Evolutionary conservation across 31 red algal species (phyloP), one percentile per base, ranked within the genome.

Genomic region (Endocladia muricata): DNA sequence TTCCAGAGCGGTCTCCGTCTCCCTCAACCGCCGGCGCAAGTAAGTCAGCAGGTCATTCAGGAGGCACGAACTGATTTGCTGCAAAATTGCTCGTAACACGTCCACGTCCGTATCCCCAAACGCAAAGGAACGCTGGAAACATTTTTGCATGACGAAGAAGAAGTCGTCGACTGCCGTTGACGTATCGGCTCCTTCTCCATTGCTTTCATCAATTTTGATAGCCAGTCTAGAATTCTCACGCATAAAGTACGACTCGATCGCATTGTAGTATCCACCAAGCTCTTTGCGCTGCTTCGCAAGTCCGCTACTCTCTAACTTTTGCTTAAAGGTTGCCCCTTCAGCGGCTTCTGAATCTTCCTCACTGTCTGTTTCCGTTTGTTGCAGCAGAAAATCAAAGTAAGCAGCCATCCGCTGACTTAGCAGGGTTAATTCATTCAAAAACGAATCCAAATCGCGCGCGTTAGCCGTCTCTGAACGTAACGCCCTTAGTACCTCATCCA

Each of bases 61-160:
- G 5, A 94, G 59, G 48, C 83, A 68, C 21, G 30, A 23, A 38
- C 80, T 93, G 29, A 93, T 75, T 59, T 83, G 83, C 52, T 83
- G 79, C 35, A 92, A 61, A 13, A 82, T 65, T 37, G 81, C 76
- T 38, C 64, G 72, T 19, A 92, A 43, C 2, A 97, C 88, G n/a
- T 84, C 77, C 44, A 66, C 48, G 62, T 81, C 78, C 22, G 77
- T 87, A 62, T 90, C 89, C 19, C 91, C 93, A 70, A 87, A 98
- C 21, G 84, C 78, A 54, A 89, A 82, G 2, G 95, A 77, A 56
- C 95, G 55, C 63, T 88, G 81, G 62, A 98, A 82, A 74, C 85
- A 93, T 39, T 98, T 98, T 83, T 93, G 89, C 42, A 98, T 21
- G 19, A 98, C 95, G 68, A 94, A 98, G 71, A 93, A 98, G 41